Evolutionary conservation across 305 asterid species (phyloP), one percentile per base, ranked within the genome.

Genomic region (Fraxinus baroniana): DNA sequence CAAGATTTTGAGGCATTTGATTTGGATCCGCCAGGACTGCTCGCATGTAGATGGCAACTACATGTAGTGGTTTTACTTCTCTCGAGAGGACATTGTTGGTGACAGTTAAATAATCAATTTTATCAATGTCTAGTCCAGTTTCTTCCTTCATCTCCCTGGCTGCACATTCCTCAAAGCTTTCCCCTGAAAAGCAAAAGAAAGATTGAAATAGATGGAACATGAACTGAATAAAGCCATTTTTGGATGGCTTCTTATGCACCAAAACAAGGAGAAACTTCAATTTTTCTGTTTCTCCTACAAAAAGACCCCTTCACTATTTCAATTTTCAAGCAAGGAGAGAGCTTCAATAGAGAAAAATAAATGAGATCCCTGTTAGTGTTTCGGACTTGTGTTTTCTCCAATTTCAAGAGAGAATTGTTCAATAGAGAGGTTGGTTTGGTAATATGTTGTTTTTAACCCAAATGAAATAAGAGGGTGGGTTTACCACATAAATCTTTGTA

Each of bases 81-180:
- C 78, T 79, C 1, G 90, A 71, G 74, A 85, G 30, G 5, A 94
- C 81, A 35, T 81, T 91, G 86, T 90, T 92, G 1, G 86, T 88
- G 24, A 83, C 93, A 0, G 92, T 93, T 68, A 94, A 18, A 66
- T 26, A 82, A 83, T 94, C 93, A 0, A 82, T 52, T 18, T 85
- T 77, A 3, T 79, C 78, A 7, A 94, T 88, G 35, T 87, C 91
- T 5, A 94, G 78, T 44, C 94, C 97, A 0, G 98, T 91, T 87
- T 94, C 97, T 83, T 94, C 98, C 86, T 91, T 93, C 84, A 89
- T 91, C 79, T 93, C 97, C 74, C 98, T 89, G 0, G 83, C 82
- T 18, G 94, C 95, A 7, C 97, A 93, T 70, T 90, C 94, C 87
- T 89, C 94, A 17, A 94, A 93, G 76, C 93, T 93, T 71, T 93